A percentile compares a stretch with the other conserved stretches of the same genome.
phyloP scores from a whole-genome alignment of 75 land plant species.

The Selaginella moellendorffii region DNA sequence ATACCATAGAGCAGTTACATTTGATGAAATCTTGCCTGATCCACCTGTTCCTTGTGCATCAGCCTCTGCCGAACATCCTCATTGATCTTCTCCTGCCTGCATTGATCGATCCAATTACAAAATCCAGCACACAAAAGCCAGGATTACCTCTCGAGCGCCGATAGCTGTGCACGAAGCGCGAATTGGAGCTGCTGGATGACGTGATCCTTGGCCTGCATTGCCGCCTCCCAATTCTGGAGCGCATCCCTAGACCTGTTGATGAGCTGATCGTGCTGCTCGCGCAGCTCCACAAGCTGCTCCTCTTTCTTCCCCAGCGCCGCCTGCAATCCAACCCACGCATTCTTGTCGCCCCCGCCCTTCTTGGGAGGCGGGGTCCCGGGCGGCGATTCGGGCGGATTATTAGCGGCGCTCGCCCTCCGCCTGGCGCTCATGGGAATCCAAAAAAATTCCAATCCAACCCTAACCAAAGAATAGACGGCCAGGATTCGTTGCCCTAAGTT shows the following conservation, averaged over 20 bases:
- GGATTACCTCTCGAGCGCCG: not conserved
- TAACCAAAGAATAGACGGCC: too few species aligned
- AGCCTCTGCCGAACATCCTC: not conserved
- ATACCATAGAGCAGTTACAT: not conserved
- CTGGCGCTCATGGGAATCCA: too few species aligned
- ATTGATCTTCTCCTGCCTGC: not conserved
- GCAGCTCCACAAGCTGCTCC: constrained; percentile 25
- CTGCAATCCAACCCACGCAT: constrained; percentile 10
- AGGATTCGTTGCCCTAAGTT: too few species aligned
- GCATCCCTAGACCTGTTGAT: constrained; percentile 18
- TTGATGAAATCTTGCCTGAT: not conserved
- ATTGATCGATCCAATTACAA: too few species aligned
- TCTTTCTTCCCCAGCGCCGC: constrained; percentile 24
- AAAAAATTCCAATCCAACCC: too few species aligned
- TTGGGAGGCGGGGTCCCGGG: not conserved
- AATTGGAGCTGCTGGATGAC: constrained; percentile 20
- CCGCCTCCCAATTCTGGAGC: constrained; percentile 19
- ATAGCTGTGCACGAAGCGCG: constrained; percentile 4
- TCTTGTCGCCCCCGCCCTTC: too few species aligned
- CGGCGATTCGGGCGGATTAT: too few species aligned
- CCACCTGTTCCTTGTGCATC: not conserved
- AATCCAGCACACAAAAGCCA: too few species aligned
- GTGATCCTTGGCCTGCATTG: constrained; percentile 17
- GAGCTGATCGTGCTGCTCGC: constrained; percentile 18
- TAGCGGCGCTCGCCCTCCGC: too few species aligned